Evolutionary conservation across 176 grass and related monocot species (phyloP).

Genomic region (Typha latifolia): DNA sequence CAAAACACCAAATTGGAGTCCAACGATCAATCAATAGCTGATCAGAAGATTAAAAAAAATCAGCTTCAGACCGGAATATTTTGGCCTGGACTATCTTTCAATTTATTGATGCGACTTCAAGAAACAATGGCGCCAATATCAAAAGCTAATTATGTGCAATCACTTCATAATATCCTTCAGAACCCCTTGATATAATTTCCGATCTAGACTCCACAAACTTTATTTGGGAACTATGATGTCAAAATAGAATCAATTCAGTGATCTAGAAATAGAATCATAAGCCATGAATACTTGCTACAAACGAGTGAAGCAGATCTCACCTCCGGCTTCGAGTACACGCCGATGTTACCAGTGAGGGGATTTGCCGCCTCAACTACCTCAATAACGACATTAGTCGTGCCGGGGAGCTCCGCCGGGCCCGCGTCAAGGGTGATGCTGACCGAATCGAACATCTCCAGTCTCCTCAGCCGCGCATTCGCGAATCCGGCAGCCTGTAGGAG

Average conservation of each 20-base stretch:
- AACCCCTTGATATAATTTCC: not conserved
- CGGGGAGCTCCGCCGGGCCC: slow-evolving; percentile 69
- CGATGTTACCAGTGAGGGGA: slow-evolving; percentile 51
- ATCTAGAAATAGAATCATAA: not conserved
- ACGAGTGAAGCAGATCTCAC: slow-evolving; percentile 15
- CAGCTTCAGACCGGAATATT: no score
- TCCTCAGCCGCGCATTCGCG: slow-evolving; percentile 48
- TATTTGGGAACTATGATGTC: not conserved
- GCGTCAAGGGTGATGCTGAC: slow-evolving; percentile 84
- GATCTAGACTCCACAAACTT: not conserved
- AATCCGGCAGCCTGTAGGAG: slow-evolving; percentile 52
- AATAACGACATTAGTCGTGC: slow-evolving; percentile 79
- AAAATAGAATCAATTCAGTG: not conserved
- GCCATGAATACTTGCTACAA: no score
- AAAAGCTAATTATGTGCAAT: no score
- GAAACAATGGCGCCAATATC: no score
- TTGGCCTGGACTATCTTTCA: no score
- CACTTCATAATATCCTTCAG: no score
- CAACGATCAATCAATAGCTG: no score
- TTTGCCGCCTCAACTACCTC: slow-evolving; percentile 69
- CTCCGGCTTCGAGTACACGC: slow-evolving; percentile 75
- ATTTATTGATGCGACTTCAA: no score
- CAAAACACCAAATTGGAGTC: no score
- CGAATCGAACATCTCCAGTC: slow-evolving; percentile 74
- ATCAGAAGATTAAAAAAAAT: no score